phyloP scores from a whole-genome alignment of 1,284 basidiomycete genomes.

The Pholiota adiposa region DNA sequence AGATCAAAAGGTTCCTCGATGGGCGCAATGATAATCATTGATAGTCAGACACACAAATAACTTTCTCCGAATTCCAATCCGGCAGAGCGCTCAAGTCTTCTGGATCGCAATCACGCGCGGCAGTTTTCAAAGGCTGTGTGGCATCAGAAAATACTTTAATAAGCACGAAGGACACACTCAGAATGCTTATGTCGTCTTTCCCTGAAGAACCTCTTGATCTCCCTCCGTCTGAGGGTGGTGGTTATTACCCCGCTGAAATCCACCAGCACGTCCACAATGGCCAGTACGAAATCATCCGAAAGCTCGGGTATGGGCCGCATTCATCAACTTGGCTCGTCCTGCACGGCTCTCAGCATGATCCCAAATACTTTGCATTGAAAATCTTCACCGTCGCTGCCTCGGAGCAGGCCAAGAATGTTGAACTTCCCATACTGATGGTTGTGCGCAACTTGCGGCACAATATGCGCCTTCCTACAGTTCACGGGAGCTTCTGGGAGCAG shows the following conservation, averaged over 20 bases:
- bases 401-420: constrained; percentile 11
- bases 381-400: constrained; percentile 20
- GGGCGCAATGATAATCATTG: too few species aligned
- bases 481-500: constrained; percentile 18
- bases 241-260: constrained; percentile 21
- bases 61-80: too few species aligned
- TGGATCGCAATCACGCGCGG: too few species aligned
- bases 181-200: constrained; percentile 14
- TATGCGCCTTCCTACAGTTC: constrained; percentile 2
- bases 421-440: constrained; percentile 14
- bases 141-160: too few species aligned
- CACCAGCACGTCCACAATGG: constrained; percentile 16
- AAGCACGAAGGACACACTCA: not conserved
- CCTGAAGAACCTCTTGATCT: constrained; percentile 25
- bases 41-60: too few species aligned
- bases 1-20: too few species aligned
- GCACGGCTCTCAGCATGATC: not conserved
- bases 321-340: constrained; percentile 24
- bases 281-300: constrained; percentile 22
- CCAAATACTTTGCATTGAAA: constrained; percentile 16
- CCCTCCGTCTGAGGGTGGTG: too few species aligned
- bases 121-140: too few species aligned
- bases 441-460: not conserved
- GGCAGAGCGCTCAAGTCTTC: too few species aligned
- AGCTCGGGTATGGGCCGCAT: constrained; percentile 24